Conservation (phyloP, 1,139 yeast species). For the Candida anutae region DNA sequence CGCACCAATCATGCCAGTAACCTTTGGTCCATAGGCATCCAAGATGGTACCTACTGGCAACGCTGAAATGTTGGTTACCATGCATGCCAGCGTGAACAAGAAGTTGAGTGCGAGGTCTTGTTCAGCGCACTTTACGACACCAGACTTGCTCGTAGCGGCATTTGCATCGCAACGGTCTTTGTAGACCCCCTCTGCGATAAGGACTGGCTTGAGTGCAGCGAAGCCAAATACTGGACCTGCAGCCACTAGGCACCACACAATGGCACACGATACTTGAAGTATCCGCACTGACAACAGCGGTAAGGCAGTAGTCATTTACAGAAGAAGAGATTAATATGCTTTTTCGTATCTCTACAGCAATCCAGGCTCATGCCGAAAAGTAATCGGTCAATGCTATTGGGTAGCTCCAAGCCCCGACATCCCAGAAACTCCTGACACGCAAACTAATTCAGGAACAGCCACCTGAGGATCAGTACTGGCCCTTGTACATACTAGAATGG, state of each 20-base stretch:
- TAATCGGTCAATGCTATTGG: no score
- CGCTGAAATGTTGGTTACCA: slow-evolving; percentile 78
- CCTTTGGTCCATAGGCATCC: slow-evolving; percentile 73
- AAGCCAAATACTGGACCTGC: slow-evolving; percentile 94
- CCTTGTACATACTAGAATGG: slow-evolving; percentile 18
- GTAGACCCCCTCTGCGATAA: slow-evolving; percentile 74
- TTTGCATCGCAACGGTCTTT: slow-evolving; percentile 42
- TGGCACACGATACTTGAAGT: slow-evolving; percentile 59
- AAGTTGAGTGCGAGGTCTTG: slow-evolving; percentile 78
- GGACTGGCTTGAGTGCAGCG: slow-evolving; percentile 84
- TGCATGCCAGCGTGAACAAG: slow-evolving; percentile 82
- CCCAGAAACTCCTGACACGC: no score
- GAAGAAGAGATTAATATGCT: no score
- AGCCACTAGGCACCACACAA: slow-evolving; percentile 78
- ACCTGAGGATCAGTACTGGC: no score
- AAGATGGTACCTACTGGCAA: slow-evolving; percentile 72
- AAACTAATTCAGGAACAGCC: no score
- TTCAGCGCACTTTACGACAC: slow-evolving; percentile 40
- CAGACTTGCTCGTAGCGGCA: slow-evolving; percentile 2
- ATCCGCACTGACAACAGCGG: slow-evolving; percentile 10
- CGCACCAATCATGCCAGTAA: slow-evolving; percentile 73
- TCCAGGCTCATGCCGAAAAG: no score
- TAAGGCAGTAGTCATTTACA: neutral
- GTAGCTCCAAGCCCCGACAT: no score
- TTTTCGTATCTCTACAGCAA: no score